Base-by-base conservation (phyloP, 2,329 filamentous ascomycete genomes). In the Gaeumannomyces tritici region DNA sequence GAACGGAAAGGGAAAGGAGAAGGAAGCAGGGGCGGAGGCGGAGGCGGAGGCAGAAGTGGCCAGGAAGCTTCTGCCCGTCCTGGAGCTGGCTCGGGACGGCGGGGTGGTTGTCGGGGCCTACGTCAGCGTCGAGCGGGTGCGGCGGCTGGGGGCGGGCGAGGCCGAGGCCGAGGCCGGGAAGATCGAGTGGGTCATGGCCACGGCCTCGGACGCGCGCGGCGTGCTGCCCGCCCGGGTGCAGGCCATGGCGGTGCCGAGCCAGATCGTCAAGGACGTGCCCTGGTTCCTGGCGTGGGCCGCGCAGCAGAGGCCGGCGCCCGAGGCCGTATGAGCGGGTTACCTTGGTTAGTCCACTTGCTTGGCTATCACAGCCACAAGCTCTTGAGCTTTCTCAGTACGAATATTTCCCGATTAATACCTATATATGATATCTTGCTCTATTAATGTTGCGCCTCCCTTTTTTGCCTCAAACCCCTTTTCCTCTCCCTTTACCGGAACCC, bases 151-250 rank as follows among this genome's bases (percentile, higher is more conserved):
- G 6, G 70, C 68, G 4, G 65, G 64, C 27, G 70, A 73, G 6
- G 63, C 62, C 7, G 67, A 62, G 5, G 70, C 67, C n/a, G 74
- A n/a, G n/a, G n/a, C n/a, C n/a, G n/a, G 76, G 0, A 71, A 75
- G 24, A 79, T 90, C 58, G 86, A 89, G 72, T 95, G 90, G 90
- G 77, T 88, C 63, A 93, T 93, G 88, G 88, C 85, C 11, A 93
- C 89, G 12, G 83, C 86, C 13, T 89, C 86, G 64, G 83, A 93
- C 71, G 89, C 89, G 0, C 80, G 80, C 62, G 90, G 90, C 0
- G 73, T 80, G 31, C 69, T 93, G 62, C 90, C 90, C 0, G 77
- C 80, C 70, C 86, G 80, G 77, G 71, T 88, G 66, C 89, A 92
- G 77, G 86, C 84, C 65, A 68, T 83, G 70, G 84, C 82, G 4